Evolutionary conservation across 768 basidiomycete species (phyloP).

Genomic region (Lentinula aciculospora): DNA sequence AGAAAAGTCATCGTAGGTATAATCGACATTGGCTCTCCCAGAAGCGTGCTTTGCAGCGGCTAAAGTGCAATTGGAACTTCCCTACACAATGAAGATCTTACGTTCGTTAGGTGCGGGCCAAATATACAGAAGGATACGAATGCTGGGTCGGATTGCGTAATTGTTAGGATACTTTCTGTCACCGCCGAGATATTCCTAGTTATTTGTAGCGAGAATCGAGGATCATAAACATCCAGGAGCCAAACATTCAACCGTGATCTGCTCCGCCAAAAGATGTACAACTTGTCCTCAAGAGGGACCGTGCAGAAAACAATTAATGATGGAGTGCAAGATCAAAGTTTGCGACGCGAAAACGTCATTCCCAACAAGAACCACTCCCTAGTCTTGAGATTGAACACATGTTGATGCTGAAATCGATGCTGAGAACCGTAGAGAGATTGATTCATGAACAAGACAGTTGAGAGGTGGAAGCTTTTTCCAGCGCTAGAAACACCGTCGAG

Average conservation of each 20-base stretch:
- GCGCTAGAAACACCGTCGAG: not conserved
- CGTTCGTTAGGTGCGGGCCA: constrained; percentile 13
- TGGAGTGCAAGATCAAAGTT: not conserved
- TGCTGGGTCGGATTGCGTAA: constrained; percentile 12
- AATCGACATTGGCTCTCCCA: constrained; percentile 22
- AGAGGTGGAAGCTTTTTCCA: not conserved
- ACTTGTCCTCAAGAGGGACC: not conserved
- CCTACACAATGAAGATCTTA: not conserved
- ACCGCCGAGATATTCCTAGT: constrained; percentile 16
- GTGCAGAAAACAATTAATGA: not conserved
- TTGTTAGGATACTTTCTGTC: not conserved
- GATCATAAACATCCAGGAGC: constrained; percentile 17
- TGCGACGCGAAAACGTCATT: constrained; percentile 8
- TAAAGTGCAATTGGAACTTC: constrained; percentile 14
- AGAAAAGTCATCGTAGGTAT: no score
- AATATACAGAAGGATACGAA: constrained; percentile 12
- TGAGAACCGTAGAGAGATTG: constrained; percentile 7
- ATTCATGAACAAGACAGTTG: not conserved
- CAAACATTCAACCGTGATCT: constrained; percentile 1
- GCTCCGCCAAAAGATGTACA: not conserved
- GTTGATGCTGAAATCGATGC: constrained; percentile 16
- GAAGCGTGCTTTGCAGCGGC: constrained; percentile 9
- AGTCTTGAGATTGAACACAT: constrained; percentile 18
- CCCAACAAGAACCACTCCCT: constrained; percentile 15
- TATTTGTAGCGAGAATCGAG: constrained; percentile 16